phyloP scores from a whole-genome alignment of 2,329 filamentous ascomycete genomes.

The Phoma sp. region DNA sequence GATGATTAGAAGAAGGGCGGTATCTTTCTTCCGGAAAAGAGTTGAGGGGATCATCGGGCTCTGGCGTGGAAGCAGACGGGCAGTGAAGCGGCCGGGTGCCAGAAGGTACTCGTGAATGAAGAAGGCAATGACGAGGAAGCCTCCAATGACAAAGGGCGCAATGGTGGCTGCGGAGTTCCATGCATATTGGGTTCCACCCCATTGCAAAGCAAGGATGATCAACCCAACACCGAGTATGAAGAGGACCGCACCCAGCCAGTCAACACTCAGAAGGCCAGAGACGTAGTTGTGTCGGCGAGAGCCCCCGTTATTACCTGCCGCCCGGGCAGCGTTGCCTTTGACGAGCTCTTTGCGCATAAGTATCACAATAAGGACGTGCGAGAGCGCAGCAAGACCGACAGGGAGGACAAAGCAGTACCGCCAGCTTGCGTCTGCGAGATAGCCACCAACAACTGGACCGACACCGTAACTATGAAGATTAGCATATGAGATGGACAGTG shows the following conservation, averaged over 20 bases:
- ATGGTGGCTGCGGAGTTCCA: constrained; percentile 64
- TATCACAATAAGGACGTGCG: constrained; percentile 61
- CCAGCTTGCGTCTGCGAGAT: constrained; percentile 63
- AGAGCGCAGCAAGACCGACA: constrained; percentile 48
- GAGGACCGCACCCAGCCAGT: constrained; percentile 43
- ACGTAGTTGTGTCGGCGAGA: constrained; percentile 45
- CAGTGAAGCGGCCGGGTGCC: constrained; percentile 55
- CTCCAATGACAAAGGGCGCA: constrained; percentile 60
- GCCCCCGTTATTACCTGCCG: constrained; percentile 29
- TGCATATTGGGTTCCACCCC: constrained; percentile 64
- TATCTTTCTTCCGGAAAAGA: constrained; percentile 63
- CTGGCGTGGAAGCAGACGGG: constrained; percentile 59
- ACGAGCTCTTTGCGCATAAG: constrained; percentile 66
- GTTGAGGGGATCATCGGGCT: constrained; percentile 69
- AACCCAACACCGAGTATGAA: constrained; percentile 45
- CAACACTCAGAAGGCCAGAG: constrained; percentile 53
- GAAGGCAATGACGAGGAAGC: constrained; percentile 55
- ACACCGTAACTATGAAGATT: constrained; percentile 56
- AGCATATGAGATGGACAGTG: neutral
- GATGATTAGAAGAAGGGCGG: constrained; percentile 65
- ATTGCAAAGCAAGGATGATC: constrained; percentile 50
- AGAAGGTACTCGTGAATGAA: constrained; percentile 61
- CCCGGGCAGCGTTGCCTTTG: constrained; percentile 52
- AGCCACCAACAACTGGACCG: constrained; percentile 67
- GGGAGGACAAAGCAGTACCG: constrained; percentile 69